These are phyloP conservation scores for Magnolia kwangsiensis DNA, from an alignment of 164 flowering plant genomes.

Conservation along the genomic window DNA sequence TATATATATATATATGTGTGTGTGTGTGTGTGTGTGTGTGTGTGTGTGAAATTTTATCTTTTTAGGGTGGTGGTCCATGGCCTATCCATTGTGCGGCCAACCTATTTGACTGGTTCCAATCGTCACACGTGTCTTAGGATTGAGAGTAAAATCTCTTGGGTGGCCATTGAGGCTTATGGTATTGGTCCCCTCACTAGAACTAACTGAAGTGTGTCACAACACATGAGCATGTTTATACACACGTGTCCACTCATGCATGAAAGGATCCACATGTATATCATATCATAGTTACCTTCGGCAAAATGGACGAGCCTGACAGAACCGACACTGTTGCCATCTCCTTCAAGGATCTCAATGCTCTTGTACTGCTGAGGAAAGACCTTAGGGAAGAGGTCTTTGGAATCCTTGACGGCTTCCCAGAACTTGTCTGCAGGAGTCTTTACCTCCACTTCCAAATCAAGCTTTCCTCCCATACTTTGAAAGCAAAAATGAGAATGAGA, in stretches of 20 bases:
- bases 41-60: too few relatives aligned
- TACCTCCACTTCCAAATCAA: conserved; percentile 58
- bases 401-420: conserved; percentile 57
- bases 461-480: conserved; percentile 29
- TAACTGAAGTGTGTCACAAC: background rate
- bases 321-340: conserved; percentile 71
- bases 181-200: too few relatives aligned
- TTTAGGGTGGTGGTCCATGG: too few relatives aligned
- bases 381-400: conserved; percentile 54
- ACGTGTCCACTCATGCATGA: background rate
- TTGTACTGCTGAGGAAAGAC: conserved; percentile 63
- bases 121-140: too few relatives aligned
- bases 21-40: too few relatives aligned
- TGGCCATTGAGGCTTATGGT: too few relatives aligned
- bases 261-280: too few relatives aligned
- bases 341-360: conserved; percentile 67
- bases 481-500: background rate
- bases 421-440: conserved; percentile 53
- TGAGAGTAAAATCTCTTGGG: too few relatives aligned
- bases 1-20: too few relatives aligned
- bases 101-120: too few relatives aligned
- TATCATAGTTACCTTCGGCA: conserved; percentile 44
- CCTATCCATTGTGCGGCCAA: too few relatives aligned
- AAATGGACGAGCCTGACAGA: conserved; percentile 51
- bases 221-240: background rate